Percentiles rank a stretch among this genome's conserved stretches.
These are phyloP conservation scores for Stephania japonica DNA, from an alignment of 164 flowering plant genomes.

Conservation along the genomic window DNA sequence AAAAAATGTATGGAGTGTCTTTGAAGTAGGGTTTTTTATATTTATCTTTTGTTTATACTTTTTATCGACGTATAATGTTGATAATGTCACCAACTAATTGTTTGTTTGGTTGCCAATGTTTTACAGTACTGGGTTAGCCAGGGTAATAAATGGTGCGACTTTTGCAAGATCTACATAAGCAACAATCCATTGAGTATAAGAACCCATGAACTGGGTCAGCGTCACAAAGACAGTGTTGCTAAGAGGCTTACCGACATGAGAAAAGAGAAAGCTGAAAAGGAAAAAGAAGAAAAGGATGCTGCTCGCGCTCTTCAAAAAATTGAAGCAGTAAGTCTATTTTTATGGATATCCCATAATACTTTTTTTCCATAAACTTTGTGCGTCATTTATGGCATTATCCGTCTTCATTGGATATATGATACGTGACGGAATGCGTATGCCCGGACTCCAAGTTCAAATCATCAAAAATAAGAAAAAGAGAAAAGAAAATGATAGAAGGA, in stretches of 20 bases:
- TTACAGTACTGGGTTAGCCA: conserved; percentile 94
- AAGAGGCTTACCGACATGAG: conserved; percentile 67
- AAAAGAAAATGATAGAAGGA: no score
- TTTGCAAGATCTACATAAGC: conserved; percentile 86
- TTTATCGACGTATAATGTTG: background rate
- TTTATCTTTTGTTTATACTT: background rate
- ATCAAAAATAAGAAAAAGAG: no score
- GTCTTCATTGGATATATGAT: no score
- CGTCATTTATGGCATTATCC: no score
- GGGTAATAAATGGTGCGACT: conserved; percentile 97
- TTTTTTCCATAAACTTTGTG: background rate
- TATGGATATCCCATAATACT: background rate
- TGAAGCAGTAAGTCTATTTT: conserved; percentile 70
- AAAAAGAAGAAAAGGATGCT: conserved; percentile 71
- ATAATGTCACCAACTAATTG: background rate
- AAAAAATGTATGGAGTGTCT: no score
- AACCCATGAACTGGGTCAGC: conserved; percentile 89
- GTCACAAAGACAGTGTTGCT: conserved; percentile 83
- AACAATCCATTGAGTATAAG: conserved; percentile 82
- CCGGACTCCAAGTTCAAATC: no score
- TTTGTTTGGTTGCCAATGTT: conserved; percentile 10
- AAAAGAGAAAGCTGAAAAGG: conserved; percentile 67
- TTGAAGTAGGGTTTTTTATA: background rate
- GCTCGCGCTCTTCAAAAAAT: conserved; percentile 74
- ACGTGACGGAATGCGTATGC: background rate